phyloP scores from a whole-genome alignment of 176 grass and related monocot genomes.

The Alloteropsis semialata region DNA sequence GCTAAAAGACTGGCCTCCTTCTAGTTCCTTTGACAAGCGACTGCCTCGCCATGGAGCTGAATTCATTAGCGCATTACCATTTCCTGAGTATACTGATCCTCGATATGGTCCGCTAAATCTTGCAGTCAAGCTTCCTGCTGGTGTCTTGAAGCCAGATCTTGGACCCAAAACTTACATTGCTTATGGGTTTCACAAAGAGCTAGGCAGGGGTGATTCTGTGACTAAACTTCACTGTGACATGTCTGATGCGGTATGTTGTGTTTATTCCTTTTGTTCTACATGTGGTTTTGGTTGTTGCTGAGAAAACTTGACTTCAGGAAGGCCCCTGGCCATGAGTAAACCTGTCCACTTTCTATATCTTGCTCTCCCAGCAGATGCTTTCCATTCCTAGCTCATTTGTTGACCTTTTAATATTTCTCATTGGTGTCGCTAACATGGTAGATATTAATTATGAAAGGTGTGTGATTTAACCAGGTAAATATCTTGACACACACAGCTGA shows the following conservation, averaged over 20 bases:
- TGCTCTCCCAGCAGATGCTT: background rate
- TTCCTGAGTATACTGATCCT: constrained; percentile 86
- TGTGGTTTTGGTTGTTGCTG: background rate
- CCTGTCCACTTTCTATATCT: background rate
- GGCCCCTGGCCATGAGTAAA: background rate
- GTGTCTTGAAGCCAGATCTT: constrained; percentile 62
- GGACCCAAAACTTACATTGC: constrained; percentile 78
- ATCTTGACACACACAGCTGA: constrained; percentile 70
- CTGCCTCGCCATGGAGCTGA: constrained; percentile 82
- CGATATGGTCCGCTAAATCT: constrained; percentile 78
- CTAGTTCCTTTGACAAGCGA: constrained; percentile 69
- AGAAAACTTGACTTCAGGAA: background rate
- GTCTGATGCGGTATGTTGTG: constrained; percentile 62
- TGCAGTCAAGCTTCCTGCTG: constrained; percentile 51
- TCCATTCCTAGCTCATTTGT: background rate
- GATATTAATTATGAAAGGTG: constrained; percentile 10
- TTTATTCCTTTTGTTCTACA: background rate
- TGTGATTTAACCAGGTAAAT: constrained; percentile 59
- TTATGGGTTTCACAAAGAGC: constrained; percentile 69
- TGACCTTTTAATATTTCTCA: background rate
- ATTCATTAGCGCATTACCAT: constrained; percentile 77
- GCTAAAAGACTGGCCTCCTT: constrained; percentile 74
- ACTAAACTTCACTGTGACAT: constrained; percentile 83
- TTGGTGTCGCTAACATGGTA: background rate
- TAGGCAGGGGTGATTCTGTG: constrained; percentile 81